phyloP scores from a whole-genome alignment of 2,329 filamentous ascomycete genomes.

The Penicillium crustosum region DNA sequence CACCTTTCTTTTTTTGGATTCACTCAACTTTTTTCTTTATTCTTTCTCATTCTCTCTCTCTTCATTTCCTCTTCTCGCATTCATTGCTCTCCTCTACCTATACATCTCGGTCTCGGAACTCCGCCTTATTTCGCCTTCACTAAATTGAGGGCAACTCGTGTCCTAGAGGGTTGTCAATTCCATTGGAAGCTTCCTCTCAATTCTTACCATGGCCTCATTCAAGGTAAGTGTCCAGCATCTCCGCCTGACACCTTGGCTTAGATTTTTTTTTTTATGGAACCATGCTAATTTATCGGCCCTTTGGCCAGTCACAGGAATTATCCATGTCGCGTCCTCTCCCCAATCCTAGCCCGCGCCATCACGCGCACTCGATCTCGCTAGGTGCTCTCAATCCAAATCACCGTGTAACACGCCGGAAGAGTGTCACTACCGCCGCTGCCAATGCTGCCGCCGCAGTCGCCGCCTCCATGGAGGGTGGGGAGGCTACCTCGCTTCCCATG shows the following conservation, averaged over 20 bases:
- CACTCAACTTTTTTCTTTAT: slow-evolving; percentile 17
- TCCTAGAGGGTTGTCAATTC: slow-evolving; percentile 28
- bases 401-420: slow-evolving; percentile 89
- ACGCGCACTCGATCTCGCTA: slow-evolving; percentile 78
- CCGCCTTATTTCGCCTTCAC: slow-evolving; percentile 18
- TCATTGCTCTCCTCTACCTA: slow-evolving; percentile 3
- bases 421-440: slow-evolving; percentile 74
- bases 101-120: not conserved
- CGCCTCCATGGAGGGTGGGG: slow-evolving; percentile 65
- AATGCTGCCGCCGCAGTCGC: slow-evolving; percentile 69
- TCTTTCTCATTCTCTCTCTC: slow-evolving; percentile 16
- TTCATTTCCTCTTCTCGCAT: slow-evolving; percentile 7
- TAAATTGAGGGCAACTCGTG: slow-evolving; percentile 22
- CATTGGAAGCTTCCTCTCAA: slow-evolving; percentile 31
- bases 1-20: slow-evolving; percentile 27
- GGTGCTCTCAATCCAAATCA: slow-evolving; percentile 76
- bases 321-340: slow-evolving; percentile 66
- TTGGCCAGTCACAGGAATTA: slow-evolving; percentile 33
- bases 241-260: not conserved
- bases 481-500: slow-evolving; percentile 60
- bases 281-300: slow-evolving; percentile 28
- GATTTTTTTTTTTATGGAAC: not conserved
- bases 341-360: slow-evolving; percentile 69
- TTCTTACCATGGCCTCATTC: slow-evolving; percentile 41
- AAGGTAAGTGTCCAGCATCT: slow-evolving; percentile 30